These are phyloP conservation scores for Aquilaria malaccensis DNA, from an alignment of 345 rosid species.

Conservation along the genomic window DNA sequence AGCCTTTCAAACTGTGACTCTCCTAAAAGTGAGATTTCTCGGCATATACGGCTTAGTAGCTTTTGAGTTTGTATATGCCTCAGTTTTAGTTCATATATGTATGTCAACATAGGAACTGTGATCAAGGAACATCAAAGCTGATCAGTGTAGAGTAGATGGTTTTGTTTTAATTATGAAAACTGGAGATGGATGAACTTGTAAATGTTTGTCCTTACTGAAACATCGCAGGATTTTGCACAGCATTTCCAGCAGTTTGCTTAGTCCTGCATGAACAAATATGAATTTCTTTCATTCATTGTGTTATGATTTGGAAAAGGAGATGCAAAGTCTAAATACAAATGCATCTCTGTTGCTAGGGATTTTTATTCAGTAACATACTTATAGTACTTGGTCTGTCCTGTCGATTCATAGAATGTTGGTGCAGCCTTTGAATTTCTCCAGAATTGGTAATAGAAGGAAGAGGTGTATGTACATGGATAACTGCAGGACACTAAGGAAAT, in stretches of 20 bases:
- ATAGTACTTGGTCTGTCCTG: background rate
- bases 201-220: slow-evolving; percentile 22
- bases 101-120: slow-evolving; percentile 41
- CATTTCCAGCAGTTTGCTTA: slow-evolving; percentile 14
- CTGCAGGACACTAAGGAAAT: background rate
- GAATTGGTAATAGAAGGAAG: background rate
- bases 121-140: background rate
- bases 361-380: background rate
- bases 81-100: slow-evolving; percentile 42
- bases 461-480: slow-evolving; percentile 6
- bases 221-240: slow-evolving; percentile 16
- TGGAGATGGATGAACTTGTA: background rate
- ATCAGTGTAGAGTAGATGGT: background rate
- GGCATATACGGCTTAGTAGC: slow-evolving; percentile 39
- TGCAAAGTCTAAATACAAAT: background rate
- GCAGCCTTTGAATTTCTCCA: slow-evolving; percentile 12
- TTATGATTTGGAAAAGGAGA: background rate
- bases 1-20: slow-evolving; percentile 22
- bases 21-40: slow-evolving; percentile 33
- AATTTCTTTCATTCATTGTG: background rate
- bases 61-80: slow-evolving; percentile 43
- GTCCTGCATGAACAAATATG: slow-evolving; percentile 2
- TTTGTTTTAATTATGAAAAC: background rate
- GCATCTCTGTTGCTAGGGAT: background rate
- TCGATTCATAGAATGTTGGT: slow-evolving; percentile 3